Base-by-base conservation (phyloP, 2,329 filamentous ascomycete genomes). In the Neospermospora avenae region DNA sequence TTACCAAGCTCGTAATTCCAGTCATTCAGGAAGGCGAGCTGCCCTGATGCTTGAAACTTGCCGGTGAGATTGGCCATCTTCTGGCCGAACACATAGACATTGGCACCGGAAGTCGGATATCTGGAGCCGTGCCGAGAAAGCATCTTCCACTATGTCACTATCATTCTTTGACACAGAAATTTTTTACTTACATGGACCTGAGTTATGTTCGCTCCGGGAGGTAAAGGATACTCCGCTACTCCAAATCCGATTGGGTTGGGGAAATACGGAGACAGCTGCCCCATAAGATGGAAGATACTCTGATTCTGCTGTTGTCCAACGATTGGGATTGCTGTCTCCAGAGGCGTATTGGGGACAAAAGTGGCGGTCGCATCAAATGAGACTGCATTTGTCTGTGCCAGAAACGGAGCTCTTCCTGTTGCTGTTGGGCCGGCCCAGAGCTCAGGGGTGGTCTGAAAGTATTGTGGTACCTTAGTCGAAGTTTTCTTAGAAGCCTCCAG, bases 241-340 rank as follows among this genome's bases (percentile, higher is more conserved):
- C 89, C 89, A 64, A 91, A 92, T 1, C 89, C 89, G 0, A 56
- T 48, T 2, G 87, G 83, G 58, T 87, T 85, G 0, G 88, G 85
- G 62, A 83, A 83, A 72, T 91, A 92, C 3, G 88, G 87, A 41
- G 84, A 85, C 31, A 91, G 73, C 63, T 86, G 82, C 5, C 86
- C 89, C 79, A 90, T 86, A 69, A 86, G 77, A 63, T 85, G 80
- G 73, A 91, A 91, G 67, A 91, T 89, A 73, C 84, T 88, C 65
- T 80, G 76, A 68, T 86, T 82, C 28, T 81, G 75, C 51, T 80
- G 79, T 74, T 79, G 78, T 25, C 86, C 87, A 55, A 79, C 70
- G 54, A 91, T 87, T 0, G 88, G 87, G 20, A 88, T 78, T 37
- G 84, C 82, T 1, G 88, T 92, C 76, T 90, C 87, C 59, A 92